Evolutionary conservation across 108 stramenopile genomes (phyloP), one percentile per base, ranked within the genome.

Genomic region (Nitzschia putrida): DNA sequence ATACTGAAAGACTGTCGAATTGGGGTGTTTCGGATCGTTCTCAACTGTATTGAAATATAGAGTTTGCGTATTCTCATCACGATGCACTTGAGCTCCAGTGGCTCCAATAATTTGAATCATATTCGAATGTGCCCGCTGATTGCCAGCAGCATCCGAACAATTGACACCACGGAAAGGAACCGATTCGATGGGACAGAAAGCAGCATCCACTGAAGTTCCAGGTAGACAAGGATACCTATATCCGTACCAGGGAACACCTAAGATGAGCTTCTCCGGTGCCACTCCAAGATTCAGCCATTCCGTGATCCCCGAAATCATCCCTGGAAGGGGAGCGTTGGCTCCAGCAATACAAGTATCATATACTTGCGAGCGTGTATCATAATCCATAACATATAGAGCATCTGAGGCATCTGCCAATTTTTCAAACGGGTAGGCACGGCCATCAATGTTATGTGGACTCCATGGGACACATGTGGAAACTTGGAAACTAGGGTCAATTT

Each of bases 181-280:
- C 8, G 52, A 23, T 3, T 21, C 11, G 9, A 85, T 82, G 16
- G 69, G 66, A 63, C 84, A 85, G 41, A 51, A 72, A 12, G 16
- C 24, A 18, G 43, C 69, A 66, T 77, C 45, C 6, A 39, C n/a
- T 22, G 12, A 10, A 18, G 76, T 77, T 13, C 56, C 69, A 21
- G 42, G n/a, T 20, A 63, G 44, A 68, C 83, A 85, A 50, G 60
- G 60, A 55, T 85, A 85, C 20, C 74, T 40, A 44, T 85, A 85
- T 38, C 80, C 83, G 51, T 85, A 85, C 83, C 83, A 85, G 0
- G 83, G 83, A 42, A 85, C 71, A 55, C 83, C 83, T 8, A 85
- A 54, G 38, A 85, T 54, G 18, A 85, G 37, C 38, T 85, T 82
- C 14, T 16, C 11, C 2, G 79, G 57, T 9, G 54, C 22, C 11